These are phyloP conservation scores for Eucalyptus tenuipes DNA, from an alignment of 345 rosid genomes.

Conservation along the genomic window DNA sequence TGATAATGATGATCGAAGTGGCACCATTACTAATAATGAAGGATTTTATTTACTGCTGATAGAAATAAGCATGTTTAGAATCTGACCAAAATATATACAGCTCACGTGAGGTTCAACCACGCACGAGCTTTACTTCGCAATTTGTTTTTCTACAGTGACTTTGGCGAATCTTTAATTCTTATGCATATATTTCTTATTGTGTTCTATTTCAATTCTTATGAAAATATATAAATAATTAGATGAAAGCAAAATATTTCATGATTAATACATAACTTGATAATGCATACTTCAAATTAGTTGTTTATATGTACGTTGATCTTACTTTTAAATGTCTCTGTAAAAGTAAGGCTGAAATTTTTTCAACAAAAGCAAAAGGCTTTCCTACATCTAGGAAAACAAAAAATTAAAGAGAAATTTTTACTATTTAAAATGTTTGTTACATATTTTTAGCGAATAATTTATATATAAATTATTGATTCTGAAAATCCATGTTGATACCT, in stretches of 20 bases:
- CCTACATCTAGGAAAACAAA: not conserved
- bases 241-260: not conserved
- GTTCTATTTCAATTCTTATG: not conserved
- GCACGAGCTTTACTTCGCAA: not conserved
- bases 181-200: not conserved
- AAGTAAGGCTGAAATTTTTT: not conserved
- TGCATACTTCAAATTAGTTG: not conserved
- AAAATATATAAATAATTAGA: not conserved
- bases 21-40: not conserved
- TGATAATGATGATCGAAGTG: not conserved
- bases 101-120: no score
- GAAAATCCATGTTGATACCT: no score
- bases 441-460: not conserved
- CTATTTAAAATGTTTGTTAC: not conserved
- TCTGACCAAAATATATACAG: not conserved
- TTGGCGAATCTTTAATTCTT: not conserved
- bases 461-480: not conserved
- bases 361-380: not conserved
- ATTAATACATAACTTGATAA: not conserved
- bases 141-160: not conserved
- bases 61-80: not conserved
- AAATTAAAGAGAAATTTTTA: not conserved
- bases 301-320: not conserved
- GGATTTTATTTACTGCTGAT: not conserved
- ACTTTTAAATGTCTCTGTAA: not conserved